A percentile compares a stretch with the other conserved stretches of the same genome.
These are phyloP conservation scores for Trametes elegans DNA, from an alignment of 768 basidiomycete genomes.

Conservation along the genomic window DNA sequence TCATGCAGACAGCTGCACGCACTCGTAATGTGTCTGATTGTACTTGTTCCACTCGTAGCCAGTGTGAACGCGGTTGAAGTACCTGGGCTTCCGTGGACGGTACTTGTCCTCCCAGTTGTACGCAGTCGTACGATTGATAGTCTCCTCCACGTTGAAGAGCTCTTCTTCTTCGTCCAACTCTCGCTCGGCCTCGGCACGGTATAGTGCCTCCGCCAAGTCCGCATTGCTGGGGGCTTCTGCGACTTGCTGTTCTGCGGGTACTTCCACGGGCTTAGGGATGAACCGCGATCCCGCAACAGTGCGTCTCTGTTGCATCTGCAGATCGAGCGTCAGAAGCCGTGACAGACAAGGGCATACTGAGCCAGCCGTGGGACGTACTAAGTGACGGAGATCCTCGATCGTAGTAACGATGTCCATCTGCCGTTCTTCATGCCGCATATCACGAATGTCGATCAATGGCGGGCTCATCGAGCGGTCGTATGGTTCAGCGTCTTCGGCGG, in stretches of 20 bases:
- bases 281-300: conserved; percentile 83
- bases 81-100: conserved; percentile 92
- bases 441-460: conserved; percentile 65
- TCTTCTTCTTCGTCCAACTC: conserved; percentile 97
- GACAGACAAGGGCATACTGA: not conserved
- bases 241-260: conserved; percentile 52
- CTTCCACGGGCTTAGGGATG: conserved; percentile 72
- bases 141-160: conserved; percentile 90
- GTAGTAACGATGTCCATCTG: conserved; percentile 76
- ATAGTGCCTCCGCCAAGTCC: conserved; percentile 85
- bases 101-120: conserved; percentile 99
- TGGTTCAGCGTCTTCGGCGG: conserved; percentile 65
- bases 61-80: conserved; percentile 98
- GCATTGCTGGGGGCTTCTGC: conserved; percentile 60
- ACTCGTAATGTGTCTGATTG: conserved; percentile 99
- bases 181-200: conserved; percentile 87
- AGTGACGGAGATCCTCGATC: conserved; percentile 54
- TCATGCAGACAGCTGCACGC: conserved; percentile 33
- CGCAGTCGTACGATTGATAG: conserved; percentile 74
- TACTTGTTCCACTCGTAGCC: conserved; percentile 99
- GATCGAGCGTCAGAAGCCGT: conserved; percentile 6
- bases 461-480: conserved; percentile 91
- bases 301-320: conserved; percentile 75
- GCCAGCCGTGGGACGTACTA: conserved; percentile 64
- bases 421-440: conserved; percentile 73